Base-by-base conservation (phyloP, 2,329 filamentous ascomycete genomes). In the Fusarium bulbicola region DNA sequence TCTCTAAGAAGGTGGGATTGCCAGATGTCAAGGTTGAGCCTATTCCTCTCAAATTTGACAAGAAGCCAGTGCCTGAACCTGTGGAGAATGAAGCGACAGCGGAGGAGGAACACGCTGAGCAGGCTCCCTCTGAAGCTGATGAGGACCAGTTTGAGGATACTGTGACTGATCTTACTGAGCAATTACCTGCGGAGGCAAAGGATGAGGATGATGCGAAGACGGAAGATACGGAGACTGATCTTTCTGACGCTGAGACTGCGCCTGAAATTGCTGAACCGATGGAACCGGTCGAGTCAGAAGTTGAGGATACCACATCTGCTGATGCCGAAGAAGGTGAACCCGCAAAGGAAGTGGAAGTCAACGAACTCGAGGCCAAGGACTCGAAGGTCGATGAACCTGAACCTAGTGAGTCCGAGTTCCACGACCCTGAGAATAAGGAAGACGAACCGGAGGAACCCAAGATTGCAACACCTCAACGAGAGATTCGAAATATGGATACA, bases 1-100 rank as follows among this genome's bases (percentile, higher is more conserved):
- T 92, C 2, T 84, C 87, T 1, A 83, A 86, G 57, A 86, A 84
- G 63, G 85, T 92, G 5, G 86, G 86, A 7, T 77, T 90, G 4
- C 86, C 88, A 16, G 73, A 79, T 28, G 74, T 77, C 39, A 81
- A 81, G 30, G 74, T 86, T 1, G 81, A 84, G 26, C 80, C 87
- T 0, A 87, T 90, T 28, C 86, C 87, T 1, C 81, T 90, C 42
- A 78, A 82, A 49, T 83, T 85, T 59, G 81, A 84, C 30, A 84
- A 83, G 65, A 78, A 78, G 57, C 73, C 76, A 13, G 63, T 74
- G 54, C 52, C 66, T 16, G 75, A 78, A 43, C 70, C 72, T 4
- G 62, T 77, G 2, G 81, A 80, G 60, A 74, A 76, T 28, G 79
- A 75, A 24, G 59, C 58, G 18, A 12, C 20, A 3, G 43, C 39